phyloP scores from a whole-genome alignment of 352 stramenopile species.

The Pythium dissotocum region DNA sequence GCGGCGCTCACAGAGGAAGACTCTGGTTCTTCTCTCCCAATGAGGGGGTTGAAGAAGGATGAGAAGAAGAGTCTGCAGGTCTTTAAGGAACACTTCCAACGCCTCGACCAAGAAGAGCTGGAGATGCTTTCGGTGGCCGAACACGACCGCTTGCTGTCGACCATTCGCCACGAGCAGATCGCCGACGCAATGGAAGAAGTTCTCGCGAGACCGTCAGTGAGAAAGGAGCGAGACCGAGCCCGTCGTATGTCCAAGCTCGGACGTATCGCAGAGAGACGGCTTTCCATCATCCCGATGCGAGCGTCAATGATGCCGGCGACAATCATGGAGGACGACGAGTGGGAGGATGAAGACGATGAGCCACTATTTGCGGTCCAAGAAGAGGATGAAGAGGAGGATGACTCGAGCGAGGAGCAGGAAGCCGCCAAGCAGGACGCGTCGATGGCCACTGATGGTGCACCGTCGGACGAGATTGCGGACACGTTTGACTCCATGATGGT shows the following conservation, averaged over 20 bases:
- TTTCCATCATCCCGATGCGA: constrained; percentile 49
- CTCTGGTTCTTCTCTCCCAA: neutral
- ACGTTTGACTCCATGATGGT: constrained; percentile 4
- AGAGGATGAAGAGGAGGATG: constrained; percentile 11
- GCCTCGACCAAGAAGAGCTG: constrained; percentile 33
- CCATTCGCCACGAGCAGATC: constrained; percentile 59
- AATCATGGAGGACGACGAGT: constrained; percentile 44
- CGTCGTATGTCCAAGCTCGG: constrained; percentile 60
- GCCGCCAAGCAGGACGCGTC: neutral
- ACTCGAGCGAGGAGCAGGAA: neutral
- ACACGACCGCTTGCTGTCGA: constrained; percentile 64
- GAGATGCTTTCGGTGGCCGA: constrained; percentile 66
- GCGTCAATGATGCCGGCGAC: constrained; percentile 39
- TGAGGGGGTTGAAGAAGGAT: constrained; percentile 12
- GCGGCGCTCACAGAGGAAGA: neutral
- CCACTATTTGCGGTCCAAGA: neutral
- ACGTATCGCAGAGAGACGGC: constrained; percentile 48
- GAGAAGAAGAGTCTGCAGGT: constrained; percentile 31
- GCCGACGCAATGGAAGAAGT: constrained; percentile 77
- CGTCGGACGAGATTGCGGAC: neutral
- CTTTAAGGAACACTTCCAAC: constrained; percentile 55
- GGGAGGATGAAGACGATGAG: constrained; percentile 51
- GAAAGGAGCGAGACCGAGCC: constrained; percentile 62
- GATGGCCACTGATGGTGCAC: neutral
- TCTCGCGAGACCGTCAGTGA: constrained; percentile 57